Evolutionary conservation across 805 yeast genomes (phyloP).

Genomic region (Pachysolen tannophilus): DNA sequence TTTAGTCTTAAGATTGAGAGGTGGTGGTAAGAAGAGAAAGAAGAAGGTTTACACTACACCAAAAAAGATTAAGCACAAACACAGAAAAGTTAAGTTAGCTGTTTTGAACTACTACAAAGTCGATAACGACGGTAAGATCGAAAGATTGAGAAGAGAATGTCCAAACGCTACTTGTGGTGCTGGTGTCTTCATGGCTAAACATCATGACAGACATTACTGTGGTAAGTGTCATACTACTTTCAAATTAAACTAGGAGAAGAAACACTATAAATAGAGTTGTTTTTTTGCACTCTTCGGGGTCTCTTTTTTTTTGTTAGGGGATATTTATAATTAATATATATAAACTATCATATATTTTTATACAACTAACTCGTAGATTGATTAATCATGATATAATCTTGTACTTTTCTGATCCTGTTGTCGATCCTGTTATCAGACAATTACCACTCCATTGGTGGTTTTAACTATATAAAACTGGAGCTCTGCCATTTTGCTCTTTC

Average conservation of each 20-base stretch:
- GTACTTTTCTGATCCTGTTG: no score
- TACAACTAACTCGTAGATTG: no score
- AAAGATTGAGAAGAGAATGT: constrained; percentile 98
- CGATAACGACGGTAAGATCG: constrained; percentile 96
- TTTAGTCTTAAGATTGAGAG: constrained; percentile 94
- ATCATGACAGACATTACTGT: constrained; percentile 98
- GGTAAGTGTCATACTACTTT: constrained; percentile 98
- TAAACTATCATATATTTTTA: no score
- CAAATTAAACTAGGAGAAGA: constrained; percentile 35
- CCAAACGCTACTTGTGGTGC: constrained; percentile 91
- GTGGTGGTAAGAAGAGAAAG: constrained; percentile 99
- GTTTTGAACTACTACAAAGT: constrained; percentile 99
- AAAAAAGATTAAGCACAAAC: constrained; percentile 99
- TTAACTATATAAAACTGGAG: no score
- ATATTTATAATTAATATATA: no score
- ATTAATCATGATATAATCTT: no score
- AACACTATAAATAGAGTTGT: no score
- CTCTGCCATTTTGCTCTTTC: no score
- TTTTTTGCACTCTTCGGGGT: no score
- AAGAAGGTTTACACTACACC: constrained; percentile 99
- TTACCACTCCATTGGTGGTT: no score
- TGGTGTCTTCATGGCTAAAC: constrained; percentile 99
- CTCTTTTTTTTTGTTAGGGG: no score
- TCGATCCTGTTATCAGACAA: no score
- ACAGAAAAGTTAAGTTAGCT: constrained; percentile 98